phyloP scores from a whole-genome alignment of 768 basidiomycete species.

The Boletus edulis region DNA sequence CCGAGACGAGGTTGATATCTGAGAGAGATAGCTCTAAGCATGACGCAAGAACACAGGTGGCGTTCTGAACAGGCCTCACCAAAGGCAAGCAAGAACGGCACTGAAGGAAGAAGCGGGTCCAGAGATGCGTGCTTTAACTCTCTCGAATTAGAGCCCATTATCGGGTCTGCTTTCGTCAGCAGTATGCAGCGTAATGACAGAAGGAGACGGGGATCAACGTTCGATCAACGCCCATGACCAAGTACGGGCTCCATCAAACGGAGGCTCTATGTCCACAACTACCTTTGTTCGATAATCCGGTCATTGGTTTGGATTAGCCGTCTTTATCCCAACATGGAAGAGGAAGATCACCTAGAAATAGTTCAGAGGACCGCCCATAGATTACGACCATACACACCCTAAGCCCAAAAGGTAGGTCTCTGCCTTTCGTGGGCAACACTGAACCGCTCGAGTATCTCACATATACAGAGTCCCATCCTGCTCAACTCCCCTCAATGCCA shows the following conservation, averaged over 20 bases:
- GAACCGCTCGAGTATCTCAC: constrained; percentile 7
- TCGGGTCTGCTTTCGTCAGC: not conserved
- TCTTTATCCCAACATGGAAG: not conserved
- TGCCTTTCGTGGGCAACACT: not conserved
- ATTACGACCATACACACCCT: not conserved
- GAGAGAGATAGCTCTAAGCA: not conserved
- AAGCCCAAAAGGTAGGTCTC: constrained; percentile 9
- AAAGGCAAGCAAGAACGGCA: not conserved
- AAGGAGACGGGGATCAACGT: not conserved
- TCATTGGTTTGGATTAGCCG: not conserved
- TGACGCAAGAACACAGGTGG: not conserved
- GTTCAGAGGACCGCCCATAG: not conserved
- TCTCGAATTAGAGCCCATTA: not conserved
- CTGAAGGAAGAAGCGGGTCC: not conserved
- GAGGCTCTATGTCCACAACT: not conserved
- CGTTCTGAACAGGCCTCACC: not conserved
- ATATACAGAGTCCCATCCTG: constrained; percentile 10
- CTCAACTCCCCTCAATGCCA: not conserved
- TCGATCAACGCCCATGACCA: not conserved
- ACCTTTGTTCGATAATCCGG: not conserved
- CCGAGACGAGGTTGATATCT: not conserved
- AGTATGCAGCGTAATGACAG: not conserved
- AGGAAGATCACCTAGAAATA: constrained; percentile 7
- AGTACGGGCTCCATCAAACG: not conserved
- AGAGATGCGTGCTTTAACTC: constrained; percentile 3